phyloP scores from a whole-genome alignment of 2,329 filamentous ascomycete species.

The Cadophora sp. region DNA sequence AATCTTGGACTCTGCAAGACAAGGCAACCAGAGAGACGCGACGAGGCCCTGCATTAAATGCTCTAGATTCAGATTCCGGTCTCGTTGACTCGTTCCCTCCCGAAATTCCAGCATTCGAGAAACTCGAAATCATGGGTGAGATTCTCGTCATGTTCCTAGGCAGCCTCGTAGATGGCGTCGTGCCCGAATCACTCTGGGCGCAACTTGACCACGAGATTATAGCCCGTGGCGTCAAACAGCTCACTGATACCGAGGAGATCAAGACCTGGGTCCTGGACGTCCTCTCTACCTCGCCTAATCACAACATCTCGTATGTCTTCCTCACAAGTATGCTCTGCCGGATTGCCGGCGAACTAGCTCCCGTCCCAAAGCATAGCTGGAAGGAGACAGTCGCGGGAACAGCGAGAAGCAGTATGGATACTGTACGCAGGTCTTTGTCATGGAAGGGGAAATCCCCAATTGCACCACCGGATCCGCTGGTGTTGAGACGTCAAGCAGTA shows the following conservation, averaged over 20 bases:
- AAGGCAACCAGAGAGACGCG: slow-evolving; percentile 43
- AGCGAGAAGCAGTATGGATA: slow-evolving; percentile 38
- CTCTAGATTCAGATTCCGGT: slow-evolving; percentile 73
- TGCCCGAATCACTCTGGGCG: slow-evolving; percentile 74
- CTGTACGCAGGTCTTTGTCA: slow-evolving; percentile 38
- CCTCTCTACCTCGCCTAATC: slow-evolving; percentile 72
- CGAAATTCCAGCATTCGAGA: slow-evolving; percentile 67
- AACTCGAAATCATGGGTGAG: slow-evolving; percentile 77
- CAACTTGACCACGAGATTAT: slow-evolving; percentile 65
- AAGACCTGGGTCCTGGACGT: slow-evolving; percentile 74
- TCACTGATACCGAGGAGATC: slow-evolving; percentile 59
- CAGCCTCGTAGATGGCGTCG: slow-evolving; percentile 79
- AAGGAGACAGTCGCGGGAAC: slow-evolving; percentile 23
- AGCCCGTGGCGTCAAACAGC: slow-evolving; percentile 52
- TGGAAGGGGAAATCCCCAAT: slow-evolving; percentile 38
- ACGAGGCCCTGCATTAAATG: slow-evolving; percentile 58
- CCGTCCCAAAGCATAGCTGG: slow-evolving; percentile 44
- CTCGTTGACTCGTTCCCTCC: slow-evolving; percentile 67
- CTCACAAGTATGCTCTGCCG: slow-evolving; percentile 77
- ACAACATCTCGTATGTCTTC: slow-evolving; percentile 91
- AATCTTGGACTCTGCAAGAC: slow-evolving; percentile 46
- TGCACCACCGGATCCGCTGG: slow-evolving; percentile 53
- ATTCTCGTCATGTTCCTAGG: slow-evolving; percentile 76
- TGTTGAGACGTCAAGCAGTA: slow-evolving; percentile 63
- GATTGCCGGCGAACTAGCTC: slow-evolving; percentile 61